Evolutionary conservation across 176 grass and related monocot species (phyloP), one percentile per base, ranked within the genome.

Genomic region (Thinopyrum elongatum): DNA sequence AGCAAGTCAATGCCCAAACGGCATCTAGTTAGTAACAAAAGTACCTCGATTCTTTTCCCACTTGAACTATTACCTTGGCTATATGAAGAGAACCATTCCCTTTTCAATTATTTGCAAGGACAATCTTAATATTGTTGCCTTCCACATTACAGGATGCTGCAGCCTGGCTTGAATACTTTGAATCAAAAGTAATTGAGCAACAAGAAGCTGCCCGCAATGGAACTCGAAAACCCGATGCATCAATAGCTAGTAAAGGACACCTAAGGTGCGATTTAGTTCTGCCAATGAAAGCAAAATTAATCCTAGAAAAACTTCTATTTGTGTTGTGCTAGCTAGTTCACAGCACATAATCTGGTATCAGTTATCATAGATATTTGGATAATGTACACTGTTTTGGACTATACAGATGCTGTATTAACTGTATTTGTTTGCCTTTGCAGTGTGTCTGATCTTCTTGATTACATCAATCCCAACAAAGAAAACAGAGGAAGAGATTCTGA

Each of bases 171-270:
- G 94, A 99, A 83, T 99, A 99, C 63, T 99, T 99, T 85, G 97
- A 99, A 79, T 96, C 97, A 3, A 99, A 99, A 88, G 97, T 94
- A 84, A 94, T 99, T 57, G 97, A 99, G 88, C 97, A 99, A 67
- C 97, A 99, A 90, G 97, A 99, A 78, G 97, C 97, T 84, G 94
- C 90, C 30, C 90, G 92, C 68, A 99, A 99, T 90, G 97, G 97
- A 70, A 95, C 90, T 68, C 92, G 92, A 63, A 99, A 99, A 82
- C 97, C 97, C 42, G 97, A 99, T 88, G 97, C 97, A 73, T 96
- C 97, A 49, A 99, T 99, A 83, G 94, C 97, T 86, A 99, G 97
- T 91, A 99, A 99, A 95, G 97, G 97, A 57, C 97, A 99, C 83
- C 86, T 99, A 87, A 99, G 97, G 97, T 99, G 35, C 74, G 53